Base-by-base conservation (phyloP, 2,329 filamentous ascomycete species). In the Cryphonectria japonica region DNA sequence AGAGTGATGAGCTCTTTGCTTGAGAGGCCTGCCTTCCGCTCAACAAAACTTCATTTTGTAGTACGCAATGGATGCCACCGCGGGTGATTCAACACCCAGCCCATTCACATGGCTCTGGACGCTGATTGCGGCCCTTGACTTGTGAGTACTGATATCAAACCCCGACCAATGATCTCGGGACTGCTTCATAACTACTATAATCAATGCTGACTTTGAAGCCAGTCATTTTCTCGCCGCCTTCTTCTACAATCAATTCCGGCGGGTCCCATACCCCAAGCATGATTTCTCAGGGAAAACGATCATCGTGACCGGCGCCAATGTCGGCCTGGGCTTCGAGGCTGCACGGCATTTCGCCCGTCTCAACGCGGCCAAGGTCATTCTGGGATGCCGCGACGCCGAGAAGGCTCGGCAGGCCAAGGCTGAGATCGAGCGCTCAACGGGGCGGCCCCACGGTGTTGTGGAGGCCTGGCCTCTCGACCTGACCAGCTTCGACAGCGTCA, bases 391-490 rank as follows among this genome's bases (percentile, higher is more conserved):
- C 11, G 76, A 75, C 52, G 64, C 78, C 2, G 74, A 76, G 5
- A 80, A 80, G 72, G 83, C 82, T 29, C 77, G 82, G 65, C 77
- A 73, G 0, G 85, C 85, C 62, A 82, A 80, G 29, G 66, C 74
- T 2, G 77, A 79, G 54, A 82, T 86, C 61, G 77, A 77, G 41
- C 69, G 71, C 0, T 75, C 77, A 29, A 77, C 78, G 16, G 73
- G 32, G 34, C 66, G 70, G 62, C 71, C 32, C 34, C 71, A 39
- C 54, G 77, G 69, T n/a, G 75, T 70, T 3, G 77, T 86, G 43
- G 79, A 87, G 60, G 84, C 87, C 16, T 88, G 85, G 85, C 68
- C 79, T 14, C 74, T 89, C 5, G 86, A 89, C 74, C 80, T 88
- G 74, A 75, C 74, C 19, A 82, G 79, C 26, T 86, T 85, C 74